A percentile compares a stretch with the other conserved stretches of the same genome.
Conservation (phyloP, 768 basidiomycete species). For the Inosperma sp. region DNA sequence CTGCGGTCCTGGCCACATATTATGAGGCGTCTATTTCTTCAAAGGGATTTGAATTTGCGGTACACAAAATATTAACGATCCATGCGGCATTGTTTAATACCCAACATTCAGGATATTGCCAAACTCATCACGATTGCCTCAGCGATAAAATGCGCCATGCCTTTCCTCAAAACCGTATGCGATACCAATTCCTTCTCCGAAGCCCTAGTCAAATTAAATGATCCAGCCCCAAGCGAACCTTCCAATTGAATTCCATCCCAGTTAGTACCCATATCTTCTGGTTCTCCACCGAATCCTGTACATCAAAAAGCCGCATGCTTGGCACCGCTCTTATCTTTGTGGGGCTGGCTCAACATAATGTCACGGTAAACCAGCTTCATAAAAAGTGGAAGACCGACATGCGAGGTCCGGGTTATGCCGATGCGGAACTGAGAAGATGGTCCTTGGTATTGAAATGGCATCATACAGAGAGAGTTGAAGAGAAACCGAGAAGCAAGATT, state of each 20-base stretch:
- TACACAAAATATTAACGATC: no score
- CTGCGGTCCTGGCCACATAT: no score
- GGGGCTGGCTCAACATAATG: constrained; percentile 38
- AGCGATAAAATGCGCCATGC: constrained; percentile 61
- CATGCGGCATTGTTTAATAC: constrained; percentile 42
- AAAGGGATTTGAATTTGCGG: no score
- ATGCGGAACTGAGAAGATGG: constrained; percentile 41
- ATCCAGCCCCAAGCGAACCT: constrained; percentile 41
- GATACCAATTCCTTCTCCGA: constrained; percentile 38
- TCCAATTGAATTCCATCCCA: constrained; percentile 43
- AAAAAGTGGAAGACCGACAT: constrained; percentile 41
- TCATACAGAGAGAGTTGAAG: constrained; percentile 50
- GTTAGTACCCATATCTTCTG: constrained; percentile 31
- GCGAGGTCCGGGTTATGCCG: constrained; percentile 43
- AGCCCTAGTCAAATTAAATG: constrained; percentile 39
- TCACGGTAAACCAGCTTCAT: constrained; percentile 53
- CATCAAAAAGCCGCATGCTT: constrained; percentile 48
- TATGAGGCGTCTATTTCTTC: no score
- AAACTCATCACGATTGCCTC: constrained; percentile 44
- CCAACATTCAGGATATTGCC: constrained; percentile 49
- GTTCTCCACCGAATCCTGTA: constrained; percentile 36
- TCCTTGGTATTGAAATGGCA: constrained; percentile 42
- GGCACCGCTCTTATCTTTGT: constrained; percentile 56
- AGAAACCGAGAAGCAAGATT: constrained; percentile 57
- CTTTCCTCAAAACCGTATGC: constrained; percentile 56